These are phyloP conservation scores for Hanseniaspora meyeri DNA, from an alignment of 805 yeast species.

Conservation along the genomic window DNA sequence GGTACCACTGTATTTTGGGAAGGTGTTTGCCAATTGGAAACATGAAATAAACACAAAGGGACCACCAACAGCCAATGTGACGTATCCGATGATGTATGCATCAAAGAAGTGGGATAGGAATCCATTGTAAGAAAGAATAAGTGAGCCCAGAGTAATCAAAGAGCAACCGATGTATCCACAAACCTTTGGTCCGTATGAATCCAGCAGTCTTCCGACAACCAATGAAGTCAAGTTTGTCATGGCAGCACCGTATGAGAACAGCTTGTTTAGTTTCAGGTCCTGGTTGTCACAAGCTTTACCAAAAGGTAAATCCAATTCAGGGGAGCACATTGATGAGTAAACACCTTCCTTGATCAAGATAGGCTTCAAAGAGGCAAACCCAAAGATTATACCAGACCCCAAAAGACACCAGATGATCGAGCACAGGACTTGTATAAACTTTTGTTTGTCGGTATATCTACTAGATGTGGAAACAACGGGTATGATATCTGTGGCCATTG, in stretches of 20 bases:
- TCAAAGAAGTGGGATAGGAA: conserved; percentile 32
- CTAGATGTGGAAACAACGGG: not conserved
- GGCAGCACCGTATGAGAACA: conserved; percentile 80
- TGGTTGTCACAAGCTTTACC: conserved; percentile 51
- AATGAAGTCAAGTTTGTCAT: conserved; percentile 74
- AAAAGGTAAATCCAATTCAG: conserved; percentile 14
- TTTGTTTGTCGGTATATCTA: conserved; percentile 7
- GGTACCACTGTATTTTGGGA: conserved; percentile 72
- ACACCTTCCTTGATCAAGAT: conserved; percentile 66
- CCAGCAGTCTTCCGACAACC: conserved; percentile 69
- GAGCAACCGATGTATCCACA: conserved; percentile 65
- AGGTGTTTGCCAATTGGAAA: conserved; percentile 78
- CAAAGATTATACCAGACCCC: conserved; percentile 90
- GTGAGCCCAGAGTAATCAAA: conserved; percentile 46
- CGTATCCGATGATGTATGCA: conserved; percentile 62
- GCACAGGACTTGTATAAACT: conserved; percentile 45
- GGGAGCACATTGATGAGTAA: conserved; percentile 48
- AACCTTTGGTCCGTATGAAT: conserved; percentile 65
- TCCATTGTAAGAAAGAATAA: conserved; percentile 15
- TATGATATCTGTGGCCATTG: not conserved
- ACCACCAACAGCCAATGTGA: conserved; percentile 74
- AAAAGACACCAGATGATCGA: conserved; percentile 78
- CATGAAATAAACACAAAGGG: conserved; percentile 86
- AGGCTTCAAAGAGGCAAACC: conserved; percentile 90
- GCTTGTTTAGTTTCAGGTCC: conserved; percentile 65